Percentiles rank a stretch among this genome's conserved stretches.
These are phyloP conservation scores for Goniomonas avonlea DNA, from an alignment of 78 protist genomes.

Conservation along the genomic window DNA sequence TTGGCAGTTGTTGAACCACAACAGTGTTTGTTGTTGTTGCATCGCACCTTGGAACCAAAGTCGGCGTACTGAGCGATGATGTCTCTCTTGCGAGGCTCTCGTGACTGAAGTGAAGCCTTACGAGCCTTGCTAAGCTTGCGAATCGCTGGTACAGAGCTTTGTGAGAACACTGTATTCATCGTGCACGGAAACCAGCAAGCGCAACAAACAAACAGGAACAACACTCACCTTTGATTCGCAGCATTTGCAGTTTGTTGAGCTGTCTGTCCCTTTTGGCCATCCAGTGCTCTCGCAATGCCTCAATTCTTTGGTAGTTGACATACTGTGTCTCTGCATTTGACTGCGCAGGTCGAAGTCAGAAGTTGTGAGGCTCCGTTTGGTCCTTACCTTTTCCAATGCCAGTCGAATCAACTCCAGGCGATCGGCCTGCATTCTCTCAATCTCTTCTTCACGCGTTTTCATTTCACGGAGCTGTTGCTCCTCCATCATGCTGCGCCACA, in stretches of 20 bases:
- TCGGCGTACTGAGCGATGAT: slow-evolving; percentile 43
- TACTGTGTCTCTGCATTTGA: not conserved
- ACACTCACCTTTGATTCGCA: no score
- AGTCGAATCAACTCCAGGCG: slow-evolving; percentile 20
- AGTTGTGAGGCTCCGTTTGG: no score
- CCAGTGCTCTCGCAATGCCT: not conserved
- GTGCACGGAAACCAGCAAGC: no score
- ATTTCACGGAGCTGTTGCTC: slow-evolving; percentile 53
- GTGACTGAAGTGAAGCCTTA: not conserved
- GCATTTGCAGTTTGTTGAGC: not conserved
- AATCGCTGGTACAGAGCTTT: no score
- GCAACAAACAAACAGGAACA: no score
- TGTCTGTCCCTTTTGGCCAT: not conserved
- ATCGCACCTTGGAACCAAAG: slow-evolving; percentile 25
- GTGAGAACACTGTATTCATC: no score
- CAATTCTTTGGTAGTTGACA: slow-evolving; percentile 15
- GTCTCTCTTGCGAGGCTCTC: slow-evolving; percentile 17
- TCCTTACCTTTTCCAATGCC: not conserved
- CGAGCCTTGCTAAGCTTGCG: slow-evolving; percentile 50
- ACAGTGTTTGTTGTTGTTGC: no score
- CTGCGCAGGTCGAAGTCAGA: no score
- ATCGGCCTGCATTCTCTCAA: not conserved
- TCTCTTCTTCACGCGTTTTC: slow-evolving; percentile 1
- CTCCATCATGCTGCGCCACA: slow-evolving; percentile 38
- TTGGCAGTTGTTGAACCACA: no score